Evolutionary conservation across 2,329 filamentous ascomycete species (phyloP), one percentile per base, ranked within the genome.

Genomic region (Aspergillus calidoustus): DNA sequence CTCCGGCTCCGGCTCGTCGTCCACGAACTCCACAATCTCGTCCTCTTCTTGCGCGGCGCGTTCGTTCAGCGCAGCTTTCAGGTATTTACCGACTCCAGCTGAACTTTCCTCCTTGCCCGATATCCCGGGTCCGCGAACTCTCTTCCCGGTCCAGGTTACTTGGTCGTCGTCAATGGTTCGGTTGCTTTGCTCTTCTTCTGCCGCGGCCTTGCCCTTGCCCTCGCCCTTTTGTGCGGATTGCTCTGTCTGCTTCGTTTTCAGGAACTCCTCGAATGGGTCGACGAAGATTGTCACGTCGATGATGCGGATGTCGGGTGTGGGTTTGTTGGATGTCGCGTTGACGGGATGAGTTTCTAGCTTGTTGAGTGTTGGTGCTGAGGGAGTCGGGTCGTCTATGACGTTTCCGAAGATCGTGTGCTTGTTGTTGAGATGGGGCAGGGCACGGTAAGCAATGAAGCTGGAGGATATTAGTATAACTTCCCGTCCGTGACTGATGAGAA

Each of bases 321-420:
- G 95, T 7, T 90, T 83, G 74, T 93, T 90, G 19, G 83, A 86
- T n/a, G 87, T 81, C 19, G 84, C 87, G 69, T 93, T 92, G 0
- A 89, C 90, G 1, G 90, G 87, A 17, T 89, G 87, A 11, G 86
- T 85, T 78, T 99, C 95, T 79, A 99, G 87, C 61, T 86, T 86
- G 64, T 85, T 83, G 15, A 99, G 81, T 2, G 77, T 79, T 7
- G 74, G 68, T 15, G 77, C 78, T n/a, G 78, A 80, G 3, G 77
- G 77, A 0, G 77, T 78, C 19, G 78, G 78, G 53, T 79, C 94
- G 30, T 90, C 91, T 1, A 96, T 90, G 0, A 98, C 87, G 43
- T 88, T 87, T 2, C 90, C 95, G 71, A 99, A 99, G 46, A 99
- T 91, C n/a, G 95, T 98, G 78, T 99, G 95, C 74, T 99, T 99